Evolutionary conservation across 2,329 filamentous ascomycete genomes (phyloP), one percentile per base, ranked within the genome.

Genomic region (Colletotrichum navitas): DNA sequence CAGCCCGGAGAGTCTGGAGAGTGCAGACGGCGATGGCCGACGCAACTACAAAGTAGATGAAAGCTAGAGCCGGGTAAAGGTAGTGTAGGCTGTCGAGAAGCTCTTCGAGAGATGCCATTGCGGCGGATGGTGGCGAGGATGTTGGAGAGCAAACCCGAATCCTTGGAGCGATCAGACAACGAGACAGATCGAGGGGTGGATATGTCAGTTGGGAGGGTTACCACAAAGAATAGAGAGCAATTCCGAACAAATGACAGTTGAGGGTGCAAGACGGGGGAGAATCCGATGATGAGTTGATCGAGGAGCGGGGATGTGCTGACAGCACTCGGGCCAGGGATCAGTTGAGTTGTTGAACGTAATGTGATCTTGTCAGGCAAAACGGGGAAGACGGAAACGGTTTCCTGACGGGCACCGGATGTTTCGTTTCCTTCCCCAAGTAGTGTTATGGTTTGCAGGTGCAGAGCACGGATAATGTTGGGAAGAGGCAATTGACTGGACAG

Each of bases 41-140:
- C 11, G 89, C 82, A 64, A 84, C 73, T 62, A 87, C 78, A 78
- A 90, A 92, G 79, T 88, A 92, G 66, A 83, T 59, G 75, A 91
- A 90, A 70, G 90, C 79, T 26, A 83, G 70, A 12, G 86, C 82
- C 14, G 91, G 90, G 74, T 88, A 90, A 11, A 84, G 79, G 78
- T 92, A 92, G 79, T 89, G 88, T 55, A 91, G 81, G 74, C 81
- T 80, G 56, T 81, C 78, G 66, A 86, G 79, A 72, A 82, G 79
- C 69, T 75, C 71, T 24, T 79, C 76, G 43, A 78, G 64, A 11
- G 78, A 74, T 21, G 68, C 69, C 69, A 72, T 72, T 54, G 66
- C 66, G 69, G 69, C 69, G 47, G 39, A 16, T 49, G 55, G 29
- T 47, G 54, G 10, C 29, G 54, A 54, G 10, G 36, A 36, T 41